Evolutionary conservation across 139 green algal genomes (phyloP), one percentile per base, ranked within the genome.

Genomic region (Prasinococcaceae sp.): DNA sequence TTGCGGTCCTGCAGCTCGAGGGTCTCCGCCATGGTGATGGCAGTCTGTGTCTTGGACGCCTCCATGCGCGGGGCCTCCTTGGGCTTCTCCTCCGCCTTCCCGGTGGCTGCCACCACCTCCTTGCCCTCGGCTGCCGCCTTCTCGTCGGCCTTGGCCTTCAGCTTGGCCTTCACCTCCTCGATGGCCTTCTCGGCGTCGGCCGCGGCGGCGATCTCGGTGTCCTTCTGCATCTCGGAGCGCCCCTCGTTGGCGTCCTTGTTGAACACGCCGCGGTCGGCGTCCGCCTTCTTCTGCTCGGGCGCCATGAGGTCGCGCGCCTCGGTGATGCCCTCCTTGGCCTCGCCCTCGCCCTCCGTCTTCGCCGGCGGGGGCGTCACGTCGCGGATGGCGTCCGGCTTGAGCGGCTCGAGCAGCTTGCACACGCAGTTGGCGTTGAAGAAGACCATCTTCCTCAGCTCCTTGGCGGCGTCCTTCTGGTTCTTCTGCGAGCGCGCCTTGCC

Each of bases 351-450:
- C 46, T 53, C 42, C 58, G 25, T 46, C 61, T 65, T 25, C 10
- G n/a, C 14, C 33, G 33, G 12, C 12, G 12, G 12, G 14, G 43
- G 25, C 43, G 29, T 50, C 43, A 29, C 26, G 6, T 32, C 47
- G n/a, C n/a, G 17, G 25, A 29, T 46, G 32, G n/a, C 22, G 23
- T 53, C 25, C 24, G 53, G 68, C 53, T 81, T 76, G 38, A 89
- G 50, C 45, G 78, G 70, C 35, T 92, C 75, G 32, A 96, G 62
- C 46, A 96, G 56, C 1, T 85, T 79, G 0, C 80, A 76, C 3
- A 96, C 79, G 20, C 89, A 80, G 19, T 92, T 66, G 59, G 80
- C 80, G 58, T 80, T 92, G 80, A 93, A 96, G 60, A 88, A 86
- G 36, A 97, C 75, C 63, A 97, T 74, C 68, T 85, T 84, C 72